A percentile compares a stretch with the other conserved stretches of the same genome.
These are phyloP conservation scores for Fusarium concolor DNA, from an alignment of 2,329 filamentous ascomycete genomes.

Conservation along the genomic window DNA sequence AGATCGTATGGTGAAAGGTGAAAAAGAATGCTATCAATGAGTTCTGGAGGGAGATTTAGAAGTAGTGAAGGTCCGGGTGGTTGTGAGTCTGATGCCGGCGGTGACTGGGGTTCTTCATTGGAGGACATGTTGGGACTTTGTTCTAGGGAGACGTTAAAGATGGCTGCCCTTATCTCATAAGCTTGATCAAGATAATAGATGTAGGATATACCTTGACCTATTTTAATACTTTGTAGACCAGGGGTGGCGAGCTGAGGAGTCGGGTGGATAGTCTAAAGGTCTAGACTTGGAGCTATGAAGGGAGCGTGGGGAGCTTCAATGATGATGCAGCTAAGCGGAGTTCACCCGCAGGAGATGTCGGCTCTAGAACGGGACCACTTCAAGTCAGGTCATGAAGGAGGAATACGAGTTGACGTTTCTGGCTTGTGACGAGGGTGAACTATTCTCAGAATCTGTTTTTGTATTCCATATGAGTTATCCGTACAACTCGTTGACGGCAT, in stretches of 20 bases:
- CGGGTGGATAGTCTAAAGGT: background rate
- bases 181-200: background rate
- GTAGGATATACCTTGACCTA: background rate
- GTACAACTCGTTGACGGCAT: background rate
- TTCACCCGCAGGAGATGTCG: slow-evolving; percentile 12
- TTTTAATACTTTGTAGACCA: background rate
- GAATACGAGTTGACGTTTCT: background rate
- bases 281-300: no score
- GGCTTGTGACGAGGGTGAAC: no score
- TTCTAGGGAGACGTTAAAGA: background rate
- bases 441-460: background rate
- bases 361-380: background rate
- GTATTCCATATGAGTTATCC: background rate
- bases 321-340: slow-evolving; percentile 26
- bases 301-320: slow-evolving; percentile 1
- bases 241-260: slow-evolving; percentile 15
- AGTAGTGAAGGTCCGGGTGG: slow-evolving; percentile 49
- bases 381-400: background rate
- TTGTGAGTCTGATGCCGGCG: background rate
- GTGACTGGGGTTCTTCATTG: background rate
- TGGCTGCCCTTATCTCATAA: slow-evolving; percentile 6
- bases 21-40: slow-evolving; percentile 77
- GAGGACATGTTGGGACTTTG: background rate
- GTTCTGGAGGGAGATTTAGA: slow-evolving; percentile 75
- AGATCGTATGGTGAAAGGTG: slow-evolving; percentile 75